These are phyloP conservation scores for Lachnellula suecica DNA, from an alignment of 2,329 filamentous ascomycete species.

Conservation along the genomic window DNA sequence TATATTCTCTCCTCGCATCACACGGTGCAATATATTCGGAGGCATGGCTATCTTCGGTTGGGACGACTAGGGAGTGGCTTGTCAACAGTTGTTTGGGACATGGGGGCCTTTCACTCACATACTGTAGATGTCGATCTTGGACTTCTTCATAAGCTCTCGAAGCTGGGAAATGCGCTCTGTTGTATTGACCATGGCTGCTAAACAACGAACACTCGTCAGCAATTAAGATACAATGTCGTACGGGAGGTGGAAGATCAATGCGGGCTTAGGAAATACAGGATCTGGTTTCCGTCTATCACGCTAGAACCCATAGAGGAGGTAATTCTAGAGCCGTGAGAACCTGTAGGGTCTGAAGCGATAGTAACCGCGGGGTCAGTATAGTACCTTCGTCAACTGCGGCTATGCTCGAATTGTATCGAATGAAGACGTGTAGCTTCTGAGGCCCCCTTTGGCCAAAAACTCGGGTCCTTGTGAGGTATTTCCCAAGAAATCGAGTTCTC, in stretches of 20 bases:
- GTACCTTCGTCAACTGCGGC: not conserved
- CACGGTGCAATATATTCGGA: constrained; percentile 98
- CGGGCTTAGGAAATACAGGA: not conserved
- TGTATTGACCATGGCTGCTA: constrained; percentile 71
- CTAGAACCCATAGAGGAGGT: no score
- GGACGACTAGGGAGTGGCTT: constrained; percentile 67
- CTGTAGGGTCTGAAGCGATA: not conserved
- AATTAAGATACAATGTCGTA: no score
- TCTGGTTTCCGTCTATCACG: not conserved
- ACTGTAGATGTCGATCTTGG: constrained; percentile 92
- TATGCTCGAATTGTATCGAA: constrained; percentile 22
- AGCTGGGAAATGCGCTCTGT: constrained; percentile 72
- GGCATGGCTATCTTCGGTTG: constrained; percentile 95
- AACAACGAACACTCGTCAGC: not conserved
- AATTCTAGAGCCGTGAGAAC: not conserved
- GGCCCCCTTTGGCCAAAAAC: not conserved
- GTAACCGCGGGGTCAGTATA: not conserved
- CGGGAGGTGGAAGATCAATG: not conserved
- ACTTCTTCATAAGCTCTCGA: constrained; percentile 81
- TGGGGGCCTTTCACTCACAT: constrained; percentile 37
- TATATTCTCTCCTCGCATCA: constrained; percentile 86
- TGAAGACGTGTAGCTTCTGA: constrained; percentile 21
- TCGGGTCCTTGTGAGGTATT: constrained; percentile 1
- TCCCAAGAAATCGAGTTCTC: constrained; percentile 12
- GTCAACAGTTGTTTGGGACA: constrained; percentile 18